Evolutionary conservation across 768 basidiomycete species (phyloP), one percentile per base, ranked within the genome.

Genomic region (Termitomyces heimii): DNA sequence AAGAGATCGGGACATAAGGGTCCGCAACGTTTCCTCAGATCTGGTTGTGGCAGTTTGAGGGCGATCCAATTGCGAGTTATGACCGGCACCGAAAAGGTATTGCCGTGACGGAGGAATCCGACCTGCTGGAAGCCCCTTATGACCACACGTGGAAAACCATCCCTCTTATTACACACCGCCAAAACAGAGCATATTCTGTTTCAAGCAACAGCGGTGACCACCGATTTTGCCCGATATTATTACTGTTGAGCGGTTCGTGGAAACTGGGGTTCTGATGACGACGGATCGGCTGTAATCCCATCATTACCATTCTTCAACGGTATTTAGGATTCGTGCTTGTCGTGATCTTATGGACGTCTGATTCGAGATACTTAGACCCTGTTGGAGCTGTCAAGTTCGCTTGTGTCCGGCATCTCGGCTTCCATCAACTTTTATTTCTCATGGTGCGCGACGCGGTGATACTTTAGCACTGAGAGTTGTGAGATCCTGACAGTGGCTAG

Each of bases 1-100:
- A 53, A 60, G 44, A 55, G 57, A 63, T 63, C 57, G 57, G 60
- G 54, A 53, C 39, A 53, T 58, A 40, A 55, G 62, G 59, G 51
- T 43, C 34, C 40, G 31, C 53, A 59, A 54, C 51, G 37, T 55
- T 60, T 44, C 56, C 37, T 58, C 52, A 62, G 56, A 62, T 60
- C 58, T 56, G 57, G 40, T 42, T 52, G 48, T 52, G 47, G 51
- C 58, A 43, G 53, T 44, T 53, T 39, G 40, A 42, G 43, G 53
- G 57, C 52, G 62, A 58, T 60, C 56, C 62, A 58, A 49, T 16
- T 50, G 55, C 45, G 54, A 60, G 57, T 54, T 56, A 58, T 55
- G 56, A 39, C 55, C 63, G 63, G 63, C 45, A 64, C 63, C 63
- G 63, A 64, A 60, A 60, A 53, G 50, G 56, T 60, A 64, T 58